phyloP scores from a whole-genome alignment of 2,329 filamentous ascomycete genomes.

The Aureobasidium musti region DNA sequence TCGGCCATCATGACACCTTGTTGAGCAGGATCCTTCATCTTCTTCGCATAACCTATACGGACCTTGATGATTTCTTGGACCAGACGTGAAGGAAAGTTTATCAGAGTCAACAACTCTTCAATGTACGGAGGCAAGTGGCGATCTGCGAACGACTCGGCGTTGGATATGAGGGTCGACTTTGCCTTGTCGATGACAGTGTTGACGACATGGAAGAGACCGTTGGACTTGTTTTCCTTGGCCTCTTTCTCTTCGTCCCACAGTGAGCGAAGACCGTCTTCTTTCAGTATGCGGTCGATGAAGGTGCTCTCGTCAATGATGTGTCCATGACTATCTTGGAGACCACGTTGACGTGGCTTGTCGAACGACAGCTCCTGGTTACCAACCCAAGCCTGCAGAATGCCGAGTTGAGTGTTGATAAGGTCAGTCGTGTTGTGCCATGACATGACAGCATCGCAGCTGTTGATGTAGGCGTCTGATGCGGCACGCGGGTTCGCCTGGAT shows the following conservation, averaged over 20 bases:
- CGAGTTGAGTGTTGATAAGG: slow-evolving; percentile 91
- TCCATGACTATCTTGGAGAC: slow-evolving; percentile 61
- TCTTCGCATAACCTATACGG: slow-evolving; percentile 85
- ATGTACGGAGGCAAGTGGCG: slow-evolving; percentile 94
- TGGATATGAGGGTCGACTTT: slow-evolving; percentile 85
- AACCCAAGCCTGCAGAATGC: slow-evolving; percentile 92
- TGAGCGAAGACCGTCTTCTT: slow-evolving; percentile 91
- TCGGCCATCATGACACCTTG: slow-evolving; percentile 93
- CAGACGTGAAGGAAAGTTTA: slow-evolving; percentile 94
- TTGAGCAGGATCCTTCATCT: slow-evolving; percentile 92
- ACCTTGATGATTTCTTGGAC: slow-evolving; percentile 97
- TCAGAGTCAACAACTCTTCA: slow-evolving; percentile 90
- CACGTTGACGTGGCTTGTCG: slow-evolving; percentile 68
- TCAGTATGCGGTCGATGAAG: slow-evolving; percentile 91
- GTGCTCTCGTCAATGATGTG: slow-evolving; percentile 86
- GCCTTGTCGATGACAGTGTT: slow-evolving; percentile 88
- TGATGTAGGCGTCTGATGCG: slow-evolving; percentile 72
- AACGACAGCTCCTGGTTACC: slow-evolving; percentile 96
- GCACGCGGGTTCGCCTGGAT: slow-evolving; percentile 73
- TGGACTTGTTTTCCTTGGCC: slow-evolving; percentile 32
- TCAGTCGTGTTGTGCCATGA: slow-evolving; percentile 97
- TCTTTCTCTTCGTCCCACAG: slow-evolving; percentile 69
- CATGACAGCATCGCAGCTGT: slow-evolving; percentile 84
- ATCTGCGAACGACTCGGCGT: slow-evolving; percentile 79
- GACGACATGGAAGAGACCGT: slow-evolving; percentile 81